phyloP scores from a whole-genome alignment of 352 stramenopile species.

The Peronospora destructor region DNA sequence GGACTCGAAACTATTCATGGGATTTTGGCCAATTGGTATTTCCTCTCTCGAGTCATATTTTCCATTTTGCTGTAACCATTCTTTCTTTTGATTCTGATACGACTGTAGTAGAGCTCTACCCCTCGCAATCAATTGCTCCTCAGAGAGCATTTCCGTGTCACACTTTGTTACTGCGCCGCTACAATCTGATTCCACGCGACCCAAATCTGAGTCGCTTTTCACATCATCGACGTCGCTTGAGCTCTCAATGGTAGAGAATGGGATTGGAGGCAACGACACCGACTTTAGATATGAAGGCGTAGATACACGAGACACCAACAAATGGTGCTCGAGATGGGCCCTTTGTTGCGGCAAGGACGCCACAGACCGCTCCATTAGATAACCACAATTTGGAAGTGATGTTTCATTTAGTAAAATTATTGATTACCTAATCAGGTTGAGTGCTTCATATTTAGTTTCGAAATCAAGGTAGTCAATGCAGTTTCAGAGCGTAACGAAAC shows the following conservation, averaged over 20 bases:
- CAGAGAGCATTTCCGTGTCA: slow-evolving; percentile 14
- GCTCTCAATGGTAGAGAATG: slow-evolving; percentile 22
- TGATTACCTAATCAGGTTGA: too few species aligned
- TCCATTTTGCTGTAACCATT: slow-evolving; percentile 12
- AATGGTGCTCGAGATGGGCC: not conserved
- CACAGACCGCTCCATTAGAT: slow-evolving; percentile 19
- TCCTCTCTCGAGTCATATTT: slow-evolving; percentile 7
- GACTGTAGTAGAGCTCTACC: slow-evolving; percentile 34
- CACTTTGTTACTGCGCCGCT: not conserved
- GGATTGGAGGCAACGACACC: slow-evolving; percentile 10
- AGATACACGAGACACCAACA: slow-evolving; percentile 14
- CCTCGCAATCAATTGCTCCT: slow-evolving; percentile 41
- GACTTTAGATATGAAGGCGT: slow-evolving; percentile 2
- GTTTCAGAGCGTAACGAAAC: too few species aligned
- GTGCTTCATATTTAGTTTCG: too few species aligned
- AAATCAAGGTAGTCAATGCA: too few species aligned
- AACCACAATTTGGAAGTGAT: not conserved
- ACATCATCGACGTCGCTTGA: slow-evolving; percentile 3
- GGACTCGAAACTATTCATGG: slow-evolving; percentile 11
- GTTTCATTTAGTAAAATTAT: too few species aligned
- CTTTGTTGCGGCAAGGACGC: slow-evolving; percentile 9
- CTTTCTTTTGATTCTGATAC: slow-evolving; percentile 46
- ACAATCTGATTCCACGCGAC: slow-evolving; percentile 4
- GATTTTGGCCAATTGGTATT: not conserved
- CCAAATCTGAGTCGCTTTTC: slow-evolving; percentile 15